phyloP scores from a whole-genome alignment of 1,284 basidiomycete species.

The Ganoderma lucidum region DNA sequence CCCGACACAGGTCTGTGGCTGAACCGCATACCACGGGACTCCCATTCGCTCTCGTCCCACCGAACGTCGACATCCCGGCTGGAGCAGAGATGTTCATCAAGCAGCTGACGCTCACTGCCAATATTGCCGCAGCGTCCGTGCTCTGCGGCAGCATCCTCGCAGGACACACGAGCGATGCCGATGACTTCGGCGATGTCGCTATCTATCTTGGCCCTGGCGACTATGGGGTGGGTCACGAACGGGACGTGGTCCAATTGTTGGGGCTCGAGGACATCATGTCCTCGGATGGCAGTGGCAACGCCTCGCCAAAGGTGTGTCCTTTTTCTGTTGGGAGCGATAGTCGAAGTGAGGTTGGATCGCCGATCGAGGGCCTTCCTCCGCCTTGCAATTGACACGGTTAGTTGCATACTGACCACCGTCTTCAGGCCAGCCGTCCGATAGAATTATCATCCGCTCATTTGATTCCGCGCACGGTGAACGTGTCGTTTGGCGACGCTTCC shows the following conservation, averaged over 20 bases:
- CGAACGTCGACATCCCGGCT: not conserved
- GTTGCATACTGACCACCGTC: not conserved
- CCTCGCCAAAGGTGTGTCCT: not conserved
- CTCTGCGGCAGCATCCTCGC: slow-evolving; percentile 60
- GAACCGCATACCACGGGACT: not conserved
- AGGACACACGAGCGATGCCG: slow-evolving; percentile 60
- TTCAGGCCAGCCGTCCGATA: slow-evolving; percentile 15
- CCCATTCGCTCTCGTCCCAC: slow-evolving; percentile 17
- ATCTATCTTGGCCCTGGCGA: slow-evolving; percentile 56
- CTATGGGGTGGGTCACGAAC: slow-evolving; percentile 36
- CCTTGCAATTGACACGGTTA: not conserved
- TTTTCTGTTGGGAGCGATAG: not conserved
- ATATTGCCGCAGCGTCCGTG: slow-evolving; percentile 47
- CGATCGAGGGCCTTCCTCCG: not conserved
- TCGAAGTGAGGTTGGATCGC: not conserved
- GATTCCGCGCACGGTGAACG: slow-evolving; percentile 25
- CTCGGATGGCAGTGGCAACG: not conserved
- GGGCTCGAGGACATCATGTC: slow-evolving; percentile 26
- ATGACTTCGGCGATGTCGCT: slow-evolving; percentile 61
- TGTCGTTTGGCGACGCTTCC: slow-evolving; percentile 6
- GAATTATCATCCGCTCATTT: slow-evolving; percentile 26
- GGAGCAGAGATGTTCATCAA: slow-evolving; percentile 28
- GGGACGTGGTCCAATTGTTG: slow-evolving; percentile 34
- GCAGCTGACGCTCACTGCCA: slow-evolving; percentile 48
- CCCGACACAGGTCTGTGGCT: not conserved